A percentile compares a stretch with the other conserved stretches of the same genome.
Evolutionary conservation across 2,329 filamentous ascomycete genomes (phyloP).

Genomic region (Lizonia empirigonia): DNA sequence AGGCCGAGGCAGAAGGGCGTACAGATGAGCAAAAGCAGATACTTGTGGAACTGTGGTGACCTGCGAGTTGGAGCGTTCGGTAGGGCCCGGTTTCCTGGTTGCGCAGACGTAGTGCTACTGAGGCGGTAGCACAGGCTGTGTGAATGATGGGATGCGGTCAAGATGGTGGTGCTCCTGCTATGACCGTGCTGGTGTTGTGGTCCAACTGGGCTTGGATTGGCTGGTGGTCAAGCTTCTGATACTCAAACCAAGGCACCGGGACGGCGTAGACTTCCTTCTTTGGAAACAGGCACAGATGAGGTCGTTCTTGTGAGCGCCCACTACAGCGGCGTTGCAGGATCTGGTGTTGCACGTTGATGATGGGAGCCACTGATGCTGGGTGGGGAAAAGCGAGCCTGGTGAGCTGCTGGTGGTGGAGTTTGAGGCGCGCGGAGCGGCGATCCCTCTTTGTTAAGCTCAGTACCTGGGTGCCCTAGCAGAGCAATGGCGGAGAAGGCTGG

Average conservation of each 20-base stretch:
- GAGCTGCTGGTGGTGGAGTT: conserved; percentile 41
- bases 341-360: conserved; percentile 43
- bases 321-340: conserved; percentile 38
- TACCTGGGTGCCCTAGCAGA: conserved; percentile 51
- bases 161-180: conserved; percentile 37
- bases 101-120: conserved; percentile 55
- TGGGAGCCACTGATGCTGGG: conserved; percentile 27
- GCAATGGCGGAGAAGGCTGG: conserved; percentile 55
- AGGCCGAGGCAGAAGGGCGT: conserved; percentile 48
- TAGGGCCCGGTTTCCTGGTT: conserved; percentile 53
- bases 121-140: conserved; percentile 47
- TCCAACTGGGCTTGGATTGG: conserved; percentile 37
- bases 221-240: conserved; percentile 23
- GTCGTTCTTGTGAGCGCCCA: conserved; percentile 25
- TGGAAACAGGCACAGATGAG: conserved; percentile 28
- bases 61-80: conserved; percentile 45
- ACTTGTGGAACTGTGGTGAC: conserved; percentile 44
- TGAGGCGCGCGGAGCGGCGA: conserved; percentile 52
- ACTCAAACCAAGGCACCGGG: conserved; percentile 32
- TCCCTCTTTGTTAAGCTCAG: conserved; percentile 58
- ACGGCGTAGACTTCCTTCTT: conserved; percentile 34
- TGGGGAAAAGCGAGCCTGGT: conserved; percentile 26
- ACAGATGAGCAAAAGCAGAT: conserved; percentile 48
- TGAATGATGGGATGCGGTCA: conserved; percentile 42
- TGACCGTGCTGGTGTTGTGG: conserved; percentile 38